Percentiles rank a stretch among this genome's conserved stretches.
These are phyloP conservation scores for Zymoseptoria passerinii DNA, from an alignment of 2,329 filamentous ascomycete genomes.

Conservation along the genomic window DNA sequence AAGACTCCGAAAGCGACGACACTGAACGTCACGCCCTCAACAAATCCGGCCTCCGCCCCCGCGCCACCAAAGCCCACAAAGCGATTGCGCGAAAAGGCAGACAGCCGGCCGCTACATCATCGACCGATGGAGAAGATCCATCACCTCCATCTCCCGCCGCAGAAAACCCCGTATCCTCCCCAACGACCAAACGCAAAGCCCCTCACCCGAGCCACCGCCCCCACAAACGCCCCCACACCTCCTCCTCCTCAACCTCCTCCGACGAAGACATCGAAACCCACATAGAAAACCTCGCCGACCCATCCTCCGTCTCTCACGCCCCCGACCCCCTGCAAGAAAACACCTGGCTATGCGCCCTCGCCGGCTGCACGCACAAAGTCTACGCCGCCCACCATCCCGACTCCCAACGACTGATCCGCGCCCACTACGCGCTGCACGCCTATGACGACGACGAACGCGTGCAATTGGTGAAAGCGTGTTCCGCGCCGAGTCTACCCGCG, in stretches of 20 bases:
- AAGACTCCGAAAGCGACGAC: constrained; percentile 17
- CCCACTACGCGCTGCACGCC: constrained; percentile 56
- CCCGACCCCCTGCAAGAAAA: constrained; percentile 33
- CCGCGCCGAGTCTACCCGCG: constrained; percentile 40
- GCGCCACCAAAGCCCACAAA: constrained; percentile 26
- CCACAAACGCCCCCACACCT: constrained; percentile 17
- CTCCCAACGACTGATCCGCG: constrained; percentile 49
- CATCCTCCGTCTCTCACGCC: constrained; percentile 8
- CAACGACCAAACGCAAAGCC: constrained; percentile 14
- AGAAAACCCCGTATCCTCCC: constrained; percentile 11
- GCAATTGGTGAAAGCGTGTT: constrained; percentile 48
- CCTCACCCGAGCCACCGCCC: constrained; percentile 2
- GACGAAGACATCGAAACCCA: constrained; percentile 31
- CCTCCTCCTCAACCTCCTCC: constrained; percentile 6
- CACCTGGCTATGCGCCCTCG: constrained; percentile 58
- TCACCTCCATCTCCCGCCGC: no score
- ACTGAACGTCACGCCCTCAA: constrained; percentile 14
- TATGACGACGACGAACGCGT: constrained; percentile 45
- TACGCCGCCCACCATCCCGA: constrained; percentile 51
- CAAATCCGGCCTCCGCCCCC: constrained; percentile 28
- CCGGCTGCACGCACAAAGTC: constrained; percentile 56
- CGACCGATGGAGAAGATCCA: constrained; percentile 16
- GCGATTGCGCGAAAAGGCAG: constrained; percentile 17
- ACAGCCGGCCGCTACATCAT: constrained; percentile 21
- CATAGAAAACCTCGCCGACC: no score